Base-by-base conservation (phyloP, 2,329 filamentous ascomycete species). In the Diaporthe nobilis region DNA sequence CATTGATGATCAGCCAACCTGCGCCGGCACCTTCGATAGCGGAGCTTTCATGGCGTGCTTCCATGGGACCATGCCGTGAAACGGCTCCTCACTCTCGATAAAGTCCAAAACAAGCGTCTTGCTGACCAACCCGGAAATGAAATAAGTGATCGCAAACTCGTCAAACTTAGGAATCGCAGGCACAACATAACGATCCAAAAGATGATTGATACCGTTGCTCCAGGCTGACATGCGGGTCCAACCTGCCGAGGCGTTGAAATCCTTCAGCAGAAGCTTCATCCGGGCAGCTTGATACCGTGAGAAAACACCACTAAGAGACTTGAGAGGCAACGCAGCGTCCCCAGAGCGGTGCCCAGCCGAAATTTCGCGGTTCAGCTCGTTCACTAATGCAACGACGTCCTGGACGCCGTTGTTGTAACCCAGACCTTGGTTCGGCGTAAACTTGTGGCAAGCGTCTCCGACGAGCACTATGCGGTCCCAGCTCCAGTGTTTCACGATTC, bases 371-470 rank as follows among this genome's bases (percentile, higher is more conserved):
- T 79, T 71, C 5, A 84, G 78, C 12, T 78, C 77, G 68, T 84
- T 84, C 61, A 77, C 75, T 0, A 84, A 74, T 0, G 77, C 79
- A 3, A 82, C 79, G 1, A 83, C 74, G n/a, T 85, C 83, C 37
- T 83, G 80, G 2, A 85, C 79, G 0, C 82, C 84, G 34, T 81
- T 82, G 77, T 86, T 85, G 51, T 81, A 82, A 0, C 84, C 84
- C 0, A 80, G 78, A 0, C 83, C 84, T 0, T 82, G 79, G 68
- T 82, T 84, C 0, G 85, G 83, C 0, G 84, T 85, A 68, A 83
- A 82, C 55, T 85, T 86, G 75, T 86, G 85, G 1, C 80, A 81
- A 0, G 85, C 78, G 53, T 86, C 85, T 0, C 85, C 84, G 0
- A 78, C 81, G 1, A 86, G 82, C 1, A 83, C 83, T 7, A 86